Conservation (phyloP, 176 grass and related monocot species). For the Oryza rufipogon region DNA sequence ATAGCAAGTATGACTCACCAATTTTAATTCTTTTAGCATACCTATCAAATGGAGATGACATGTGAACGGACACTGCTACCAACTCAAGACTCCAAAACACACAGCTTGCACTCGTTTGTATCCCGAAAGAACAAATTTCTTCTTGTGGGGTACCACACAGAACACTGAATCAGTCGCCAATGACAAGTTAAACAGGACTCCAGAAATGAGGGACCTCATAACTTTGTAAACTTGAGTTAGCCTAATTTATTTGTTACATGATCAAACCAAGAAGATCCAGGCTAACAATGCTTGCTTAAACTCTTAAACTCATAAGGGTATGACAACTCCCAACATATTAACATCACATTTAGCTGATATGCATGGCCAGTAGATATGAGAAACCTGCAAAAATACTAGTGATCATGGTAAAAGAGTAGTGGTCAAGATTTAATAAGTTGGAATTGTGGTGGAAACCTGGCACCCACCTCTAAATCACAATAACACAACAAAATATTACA, state of each 20-base stretch:
- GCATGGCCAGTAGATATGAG: neutral
- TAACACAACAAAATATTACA: neutral
- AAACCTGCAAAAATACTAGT: conserved; percentile 40
- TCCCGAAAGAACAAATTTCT: conserved; percentile 12
- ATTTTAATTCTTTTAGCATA: conserved; percentile 38
- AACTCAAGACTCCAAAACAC: conserved; percentile 38
- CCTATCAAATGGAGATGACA: conserved; percentile 27
- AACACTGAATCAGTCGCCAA: conserved; percentile 6
- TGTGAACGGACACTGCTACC: conserved; percentile 25
- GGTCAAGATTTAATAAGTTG: neutral
- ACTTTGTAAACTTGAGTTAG: conserved; percentile 26
- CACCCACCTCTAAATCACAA: neutral
- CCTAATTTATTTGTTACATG: conserved; percentile 1
- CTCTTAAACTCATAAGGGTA: neutral
- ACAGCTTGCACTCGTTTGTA: conserved; percentile 12
- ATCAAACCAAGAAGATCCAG: conserved; percentile 5
- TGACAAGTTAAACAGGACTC: neutral
- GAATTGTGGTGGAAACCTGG: conserved; percentile 3
- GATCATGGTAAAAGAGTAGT: conserved; percentile 19
- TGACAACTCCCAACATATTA: conserved; percentile 27
- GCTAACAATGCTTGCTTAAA: conserved; percentile 13
- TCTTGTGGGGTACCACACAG: conserved; percentile 27
- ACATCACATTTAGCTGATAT: conserved; percentile 30
- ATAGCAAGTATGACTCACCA: conserved; percentile 3
- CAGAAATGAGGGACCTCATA: neutral